These are phyloP conservation scores for Uncinocarpus reesii DNA, from an alignment of 2,329 filamentous ascomycete species.

Conservation along the genomic window DNA sequence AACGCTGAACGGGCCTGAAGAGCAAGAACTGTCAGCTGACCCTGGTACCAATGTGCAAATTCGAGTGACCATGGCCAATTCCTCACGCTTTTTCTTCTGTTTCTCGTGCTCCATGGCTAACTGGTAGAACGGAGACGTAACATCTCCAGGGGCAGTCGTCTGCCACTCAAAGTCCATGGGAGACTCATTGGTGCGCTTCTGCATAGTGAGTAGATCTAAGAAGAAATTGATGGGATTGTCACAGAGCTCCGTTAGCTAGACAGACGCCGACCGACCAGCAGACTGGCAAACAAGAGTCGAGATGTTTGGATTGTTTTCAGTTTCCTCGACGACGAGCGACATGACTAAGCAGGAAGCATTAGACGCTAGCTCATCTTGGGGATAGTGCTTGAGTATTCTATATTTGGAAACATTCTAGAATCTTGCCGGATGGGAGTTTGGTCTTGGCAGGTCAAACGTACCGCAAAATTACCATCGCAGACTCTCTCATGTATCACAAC, in stretches of 20 bases:
- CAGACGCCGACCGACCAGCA: too few relatives aligned
- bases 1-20: slow-evolving; percentile 31
- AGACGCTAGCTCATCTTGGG: too few relatives aligned
- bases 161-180: slow-evolving; percentile 46
- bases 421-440: too few relatives aligned
- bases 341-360: too few relatives aligned
- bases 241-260: too few relatives aligned
- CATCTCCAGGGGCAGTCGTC: slow-evolving; percentile 35
- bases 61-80: background rate
- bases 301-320: background rate
- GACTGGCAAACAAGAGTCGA: background rate
- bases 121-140: slow-evolving; percentile 39
- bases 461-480: too few relatives aligned
- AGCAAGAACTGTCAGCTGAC: slow-evolving; percentile 5
- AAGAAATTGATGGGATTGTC: too few relatives aligned
- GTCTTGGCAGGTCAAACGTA: too few relatives aligned
- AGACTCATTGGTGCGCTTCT: slow-evolving; percentile 35
- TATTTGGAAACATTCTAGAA: too few relatives aligned
- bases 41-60: background rate
- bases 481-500: too few relatives aligned
- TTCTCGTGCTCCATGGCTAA: slow-evolving; percentile 37
- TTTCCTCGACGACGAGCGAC: slow-evolving; percentile 13
- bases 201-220: slow-evolving; percentile 21
- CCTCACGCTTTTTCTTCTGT: slow-evolving; percentile 35
- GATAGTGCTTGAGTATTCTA: too few relatives aligned